Evolutionary conservation across 2,329 filamentous ascomycete genomes (phyloP), one percentile per base, ranked within the genome.

Genomic region (Pyrenophora seminiperda): DNA sequence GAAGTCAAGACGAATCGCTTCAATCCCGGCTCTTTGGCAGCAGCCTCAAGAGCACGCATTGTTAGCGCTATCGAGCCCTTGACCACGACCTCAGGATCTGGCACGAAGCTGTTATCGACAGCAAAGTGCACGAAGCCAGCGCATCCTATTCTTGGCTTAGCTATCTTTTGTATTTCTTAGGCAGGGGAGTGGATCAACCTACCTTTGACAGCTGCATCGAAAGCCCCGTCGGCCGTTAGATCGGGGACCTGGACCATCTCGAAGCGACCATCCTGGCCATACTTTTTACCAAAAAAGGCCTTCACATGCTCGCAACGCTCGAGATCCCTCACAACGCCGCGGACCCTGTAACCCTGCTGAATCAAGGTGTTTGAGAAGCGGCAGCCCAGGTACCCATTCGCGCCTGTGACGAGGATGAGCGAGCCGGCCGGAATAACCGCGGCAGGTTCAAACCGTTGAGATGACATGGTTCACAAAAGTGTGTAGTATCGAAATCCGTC

Each of bases 11-110:
- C 32, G 19, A 34, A 34, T 34, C 32, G 32, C 32, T 34, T 34
- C 32, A 34, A 34, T 34, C 32, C 32, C n/a, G 32, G 32, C 32
- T 34, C 32, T 3, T 34, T 34, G 32, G 32, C 32, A 34, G 32
- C 32, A 34, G 32, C 32, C 32, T 34, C 32, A 18, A 34, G 32
- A 17, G 32, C 32, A 34, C 32, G 32, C 32, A 34, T 34, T 14
- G 32, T 34, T 34, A 34, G 32, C 32, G 32, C 32, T 34, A 34
- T 34, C 32, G 32, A 34, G 32, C 32, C 32, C 32, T 34, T 34
- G 32, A 34, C 32, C 17, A 34, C 32, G 5, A 34, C 32, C 32
- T 34, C 32, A 18, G 32, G 32, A 18, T 34, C 32, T 18, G 32
- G 32, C 32, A 34, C 34, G 27, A 30, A 30, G 27, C 27, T 30